These are phyloP conservation scores for Ceratobasidium sp. DNA, from an alignment of 1,284 basidiomycete species.

Conservation along the genomic window DNA sequence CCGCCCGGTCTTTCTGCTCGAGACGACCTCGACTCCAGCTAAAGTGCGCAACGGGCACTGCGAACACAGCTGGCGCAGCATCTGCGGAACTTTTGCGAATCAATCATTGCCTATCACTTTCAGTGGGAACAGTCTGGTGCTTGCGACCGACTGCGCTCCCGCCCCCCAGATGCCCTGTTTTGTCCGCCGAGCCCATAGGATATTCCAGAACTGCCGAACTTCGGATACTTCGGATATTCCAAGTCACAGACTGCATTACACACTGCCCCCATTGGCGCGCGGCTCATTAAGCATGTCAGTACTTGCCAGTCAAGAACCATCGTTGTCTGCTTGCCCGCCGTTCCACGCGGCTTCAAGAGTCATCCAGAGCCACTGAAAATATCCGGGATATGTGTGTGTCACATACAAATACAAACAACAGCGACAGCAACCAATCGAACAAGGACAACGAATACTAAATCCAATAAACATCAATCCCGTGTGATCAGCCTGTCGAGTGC, in stretches of 20 bases:
- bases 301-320: not conserved
- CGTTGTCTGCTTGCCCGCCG: not conserved
- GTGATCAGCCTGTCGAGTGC: slow-evolving; percentile 11
- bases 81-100: not conserved
- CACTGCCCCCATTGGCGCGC: slow-evolving; percentile 10
- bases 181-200: not conserved
- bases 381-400: slow-evolving; percentile 24
- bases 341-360: not conserved
- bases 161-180: not conserved
- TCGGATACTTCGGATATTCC: not conserved
- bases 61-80: not conserved
- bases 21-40: not conserved
- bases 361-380: slow-evolving; percentile 13
- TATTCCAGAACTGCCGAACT: not conserved
- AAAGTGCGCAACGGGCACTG: not conserved
- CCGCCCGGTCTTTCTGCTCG: not conserved
- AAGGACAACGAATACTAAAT: slow-evolving; percentile 27
- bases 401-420: slow-evolving; percentile 43
- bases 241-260: not conserved
- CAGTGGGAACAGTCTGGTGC: not conserved
- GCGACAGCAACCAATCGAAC: slow-evolving; percentile 30
- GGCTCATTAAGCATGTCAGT: not conserved
- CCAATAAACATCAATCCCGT: slow-evolving; percentile 21
- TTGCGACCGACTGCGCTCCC: not conserved
- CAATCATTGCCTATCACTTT: not conserved